A percentile compares a stretch with the other conserved stretches of the same genome.
phyloP scores from a whole-genome alignment of 441 rosid genomes.

The Populus hybrid region DNA sequence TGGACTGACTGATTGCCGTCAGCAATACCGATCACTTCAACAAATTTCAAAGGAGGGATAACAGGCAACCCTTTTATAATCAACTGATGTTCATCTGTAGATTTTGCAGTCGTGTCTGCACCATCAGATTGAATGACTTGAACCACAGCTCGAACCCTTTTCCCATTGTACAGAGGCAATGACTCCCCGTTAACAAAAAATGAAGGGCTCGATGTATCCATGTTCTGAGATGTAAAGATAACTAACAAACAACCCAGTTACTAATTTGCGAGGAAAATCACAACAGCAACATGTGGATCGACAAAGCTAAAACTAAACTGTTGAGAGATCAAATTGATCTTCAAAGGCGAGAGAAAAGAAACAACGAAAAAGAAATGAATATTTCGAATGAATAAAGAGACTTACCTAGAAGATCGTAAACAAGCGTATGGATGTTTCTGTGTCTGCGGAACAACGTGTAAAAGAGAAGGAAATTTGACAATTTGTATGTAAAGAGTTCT shows the following conservation, averaged over 20 bases:
- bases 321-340: neutral
- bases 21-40: conserved; percentile 11
- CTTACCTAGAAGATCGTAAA: neutral
- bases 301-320: too few relatives aligned
- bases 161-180: neutral
- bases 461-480: neutral
- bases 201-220: conserved; percentile 11
- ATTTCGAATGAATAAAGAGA: neutral
- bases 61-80: neutral
- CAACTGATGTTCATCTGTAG: conserved; percentile 2
- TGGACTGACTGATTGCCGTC: neutral
- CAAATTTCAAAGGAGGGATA: neutral
- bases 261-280: neutral
- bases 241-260: neutral
- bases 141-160: conserved; percentile 4
- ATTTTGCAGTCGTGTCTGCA: neutral
- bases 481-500: neutral
- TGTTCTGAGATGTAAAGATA: neutral
- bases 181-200: conserved; percentile 2
- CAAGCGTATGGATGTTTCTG: neutral
- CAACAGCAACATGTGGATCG: neutral
- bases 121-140: conserved; percentile 3
- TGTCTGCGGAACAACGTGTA: neutral
- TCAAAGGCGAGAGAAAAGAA: neutral
- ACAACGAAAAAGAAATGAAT: neutral